A percentile compares a stretch with the other conserved stretches of the same genome.
Evolutionary conservation across 2,329 filamentous ascomycete genomes (phyloP).

Genomic region (Trichothecium roseum): DNA sequence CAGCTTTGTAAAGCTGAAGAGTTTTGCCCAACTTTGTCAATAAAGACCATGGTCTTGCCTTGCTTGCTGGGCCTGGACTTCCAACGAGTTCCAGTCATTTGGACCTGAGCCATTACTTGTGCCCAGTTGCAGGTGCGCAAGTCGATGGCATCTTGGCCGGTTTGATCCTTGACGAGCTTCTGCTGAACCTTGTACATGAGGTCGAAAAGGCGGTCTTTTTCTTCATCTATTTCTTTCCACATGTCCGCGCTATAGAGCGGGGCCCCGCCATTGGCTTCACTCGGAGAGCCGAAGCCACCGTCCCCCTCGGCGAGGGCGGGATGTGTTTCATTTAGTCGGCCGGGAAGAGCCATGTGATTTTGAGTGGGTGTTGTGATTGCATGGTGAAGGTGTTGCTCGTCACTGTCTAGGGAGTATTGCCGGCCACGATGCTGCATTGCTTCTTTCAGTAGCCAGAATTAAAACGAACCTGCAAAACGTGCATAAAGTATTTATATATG

Average conservation of each 20-base stretch:
- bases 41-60: not conserved
- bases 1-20: constrained; percentile 3
- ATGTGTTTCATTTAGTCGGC: too few relatives aligned
- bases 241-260: constrained; percentile 3
- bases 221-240: constrained; percentile 6
- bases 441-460: too few relatives aligned
- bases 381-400: too few relatives aligned
- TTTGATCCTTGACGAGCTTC: constrained; percentile 3
- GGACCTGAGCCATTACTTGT: constrained; percentile 2
- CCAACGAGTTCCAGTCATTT: constrained; percentile 1
- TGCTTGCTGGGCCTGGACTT: not conserved
- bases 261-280: too few relatives aligned
- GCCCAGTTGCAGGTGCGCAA: not conserved
- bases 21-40: constrained; percentile 4
- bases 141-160: not conserved
- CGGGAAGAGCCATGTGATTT: too few relatives aligned
- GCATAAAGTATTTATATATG: too few relatives aligned
- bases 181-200: constrained; percentile 7
- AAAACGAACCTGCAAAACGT: too few relatives aligned
- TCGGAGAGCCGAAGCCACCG: too few relatives aligned
- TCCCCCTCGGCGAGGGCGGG: too few relatives aligned
- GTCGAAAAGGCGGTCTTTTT: constrained; percentile 6
- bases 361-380: too few relatives aligned
- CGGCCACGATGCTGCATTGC: too few relatives aligned
- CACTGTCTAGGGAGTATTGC: too few relatives aligned